These are phyloP conservation scores for Penicillium riverlandense DNA, from an alignment of 495 filamentous ascomycete species.

Conservation along the genomic window DNA sequence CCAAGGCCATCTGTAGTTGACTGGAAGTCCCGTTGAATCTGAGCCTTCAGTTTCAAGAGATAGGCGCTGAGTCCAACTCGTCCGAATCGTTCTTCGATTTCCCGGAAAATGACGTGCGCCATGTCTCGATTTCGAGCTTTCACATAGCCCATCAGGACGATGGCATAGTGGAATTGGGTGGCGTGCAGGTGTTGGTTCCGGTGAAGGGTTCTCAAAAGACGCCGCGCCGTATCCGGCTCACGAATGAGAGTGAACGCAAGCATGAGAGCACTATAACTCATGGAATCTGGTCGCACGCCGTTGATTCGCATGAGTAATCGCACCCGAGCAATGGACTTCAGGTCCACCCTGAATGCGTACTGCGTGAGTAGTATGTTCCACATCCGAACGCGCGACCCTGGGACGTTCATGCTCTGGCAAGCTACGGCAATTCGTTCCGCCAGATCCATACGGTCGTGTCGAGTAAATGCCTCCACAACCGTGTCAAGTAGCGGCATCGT, in stretches of 20 bases:
- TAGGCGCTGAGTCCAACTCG: slow-evolving; percentile 35
- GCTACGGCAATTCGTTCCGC: slow-evolving; percentile 56
- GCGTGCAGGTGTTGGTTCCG: slow-evolving; percentile 48
- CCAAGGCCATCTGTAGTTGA: background rate
- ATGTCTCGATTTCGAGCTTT: slow-evolving; percentile 38
- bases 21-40: slow-evolving; percentile 26
- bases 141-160: slow-evolving; percentile 62
- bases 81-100: slow-evolving; percentile 44
- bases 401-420: slow-evolving; percentile 27
- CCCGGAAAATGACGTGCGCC: slow-evolving; percentile 44
- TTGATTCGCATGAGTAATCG: slow-evolving; percentile 55
- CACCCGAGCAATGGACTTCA: slow-evolving; percentile 51
- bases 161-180: slow-evolving; percentile 66
- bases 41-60: slow-evolving; percentile 38
- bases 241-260: slow-evolving; percentile 53
- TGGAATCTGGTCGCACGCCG: slow-evolving; percentile 52
- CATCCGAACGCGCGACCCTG: slow-evolving; percentile 49
- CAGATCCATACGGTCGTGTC: slow-evolving; percentile 47
- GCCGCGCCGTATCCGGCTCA: slow-evolving; percentile 57
- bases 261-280: slow-evolving; percentile 72
- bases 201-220: slow-evolving; percentile 55
- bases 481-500: slow-evolving; percentile 51
- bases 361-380: slow-evolving; percentile 74
- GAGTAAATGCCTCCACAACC: slow-evolving; percentile 62
- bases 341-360: slow-evolving; percentile 58